Conservation (phyloP, 345 rosid genomes). For the Laguncularia racemosa region DNA sequence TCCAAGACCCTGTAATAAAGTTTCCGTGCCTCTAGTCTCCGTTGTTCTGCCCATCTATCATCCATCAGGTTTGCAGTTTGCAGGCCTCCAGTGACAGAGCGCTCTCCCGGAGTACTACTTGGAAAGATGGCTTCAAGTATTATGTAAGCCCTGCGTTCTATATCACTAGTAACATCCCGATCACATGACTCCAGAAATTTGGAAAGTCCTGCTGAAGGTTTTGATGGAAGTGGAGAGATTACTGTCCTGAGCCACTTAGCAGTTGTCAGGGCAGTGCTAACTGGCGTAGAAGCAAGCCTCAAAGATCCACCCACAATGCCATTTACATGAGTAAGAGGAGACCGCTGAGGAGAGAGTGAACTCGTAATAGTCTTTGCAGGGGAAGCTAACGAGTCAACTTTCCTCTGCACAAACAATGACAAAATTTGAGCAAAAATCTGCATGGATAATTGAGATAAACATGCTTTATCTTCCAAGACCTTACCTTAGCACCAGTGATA, state of each 20-base stretch:
- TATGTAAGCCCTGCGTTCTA: constrained; percentile 70
- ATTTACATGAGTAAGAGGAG: constrained; percentile 61
- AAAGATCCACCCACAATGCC: constrained; percentile 35
- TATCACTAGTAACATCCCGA: constrained; percentile 71
- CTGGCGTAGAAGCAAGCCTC: constrained; percentile 77
- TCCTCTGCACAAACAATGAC: constrained; percentile 36
- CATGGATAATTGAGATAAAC: not conserved
- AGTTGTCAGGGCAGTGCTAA: constrained; percentile 91
- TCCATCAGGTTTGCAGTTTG: constrained; percentile 83
- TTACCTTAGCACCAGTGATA: constrained; percentile 59
- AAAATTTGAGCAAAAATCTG: not conserved
- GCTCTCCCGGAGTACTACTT: constrained; percentile 57
- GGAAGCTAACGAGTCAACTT: constrained; percentile 63
- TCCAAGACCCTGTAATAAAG: constrained; percentile 88
- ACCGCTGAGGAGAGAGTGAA: constrained; percentile 77
- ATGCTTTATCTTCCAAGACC: constrained; percentile 9
- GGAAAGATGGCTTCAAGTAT: constrained; percentile 94
- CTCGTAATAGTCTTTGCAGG: constrained; percentile 73
- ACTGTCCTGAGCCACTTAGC: constrained; percentile 93
- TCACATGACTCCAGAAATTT: constrained; percentile 72
- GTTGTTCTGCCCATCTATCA: constrained; percentile 90
- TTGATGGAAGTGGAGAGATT: constrained; percentile 71
- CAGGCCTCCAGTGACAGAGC: constrained; percentile 48
- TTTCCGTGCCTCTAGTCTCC: constrained; percentile 80
- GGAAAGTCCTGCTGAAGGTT: constrained; percentile 68